phyloP scores from a whole-genome alignment of 2,329 filamentous ascomycete species.

The Sarocladium kiliense region DNA sequence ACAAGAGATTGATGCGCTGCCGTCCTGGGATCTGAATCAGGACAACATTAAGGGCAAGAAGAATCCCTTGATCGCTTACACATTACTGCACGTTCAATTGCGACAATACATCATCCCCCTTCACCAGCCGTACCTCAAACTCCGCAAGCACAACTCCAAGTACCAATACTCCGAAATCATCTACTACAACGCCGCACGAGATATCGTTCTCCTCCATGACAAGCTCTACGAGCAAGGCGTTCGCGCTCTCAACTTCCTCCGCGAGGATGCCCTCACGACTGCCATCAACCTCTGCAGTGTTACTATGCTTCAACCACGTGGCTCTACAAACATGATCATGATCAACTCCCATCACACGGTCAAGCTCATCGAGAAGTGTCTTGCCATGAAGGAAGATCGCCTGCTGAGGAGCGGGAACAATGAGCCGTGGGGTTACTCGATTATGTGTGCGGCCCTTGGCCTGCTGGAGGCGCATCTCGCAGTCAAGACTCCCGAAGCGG shows the following conservation, averaged over 20 bases:
- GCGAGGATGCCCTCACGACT: conserved; percentile 54
- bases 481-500: conserved; percentile 49
- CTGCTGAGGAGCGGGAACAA: conserved; percentile 58
- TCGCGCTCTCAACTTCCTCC: conserved; percentile 53
- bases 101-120: conserved; percentile 58
- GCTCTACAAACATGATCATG: conserved; percentile 58
- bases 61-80: conserved; percentile 54
- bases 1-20: conserved; percentile 54
- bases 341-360: conserved; percentile 56
- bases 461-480: conserved; percentile 55
- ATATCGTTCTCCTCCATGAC: conserved; percentile 58
- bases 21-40: conserved; percentile 44
- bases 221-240: conserved; percentile 55
- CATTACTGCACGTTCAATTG: conserved; percentile 55
- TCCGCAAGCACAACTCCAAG: conserved; percentile 54
- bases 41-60: conserved; percentile 36
- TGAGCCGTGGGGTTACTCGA: conserved; percentile 59
- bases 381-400: conserved; percentile 56
- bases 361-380: conserved; percentile 56
- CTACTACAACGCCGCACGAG: conserved; percentile 57
- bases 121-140: conserved; percentile 55
- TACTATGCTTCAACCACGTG: conserved; percentile 53
- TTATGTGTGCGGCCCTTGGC: conserved; percentile 56
- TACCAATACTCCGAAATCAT: conserved; percentile 60
- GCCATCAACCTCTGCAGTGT: conserved; percentile 58